Percentiles rank a stretch among this genome's conserved stretches.
Conservation (phyloP, 148 eudicot species). For the Persicaria tinctoria region DNA sequence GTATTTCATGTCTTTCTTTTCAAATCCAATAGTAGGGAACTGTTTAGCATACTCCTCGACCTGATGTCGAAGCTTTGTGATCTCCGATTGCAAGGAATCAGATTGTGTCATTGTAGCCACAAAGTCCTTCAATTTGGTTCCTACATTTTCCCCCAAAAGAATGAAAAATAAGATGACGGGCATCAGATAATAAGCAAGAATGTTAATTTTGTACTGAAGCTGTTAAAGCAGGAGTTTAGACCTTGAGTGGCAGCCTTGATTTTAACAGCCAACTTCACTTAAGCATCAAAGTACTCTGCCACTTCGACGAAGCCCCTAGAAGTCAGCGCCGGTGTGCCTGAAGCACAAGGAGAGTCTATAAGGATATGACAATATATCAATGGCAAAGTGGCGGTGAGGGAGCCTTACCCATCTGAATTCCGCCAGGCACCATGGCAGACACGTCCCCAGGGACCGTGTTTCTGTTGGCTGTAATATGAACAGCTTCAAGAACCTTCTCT, state of each 20-base stretch:
- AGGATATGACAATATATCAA: background rate
- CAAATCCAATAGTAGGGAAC: conserved; percentile 90
- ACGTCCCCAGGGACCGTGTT: conserved; percentile 71
- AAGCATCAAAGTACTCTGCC: conserved; percentile 81
- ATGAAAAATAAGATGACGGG: background rate
- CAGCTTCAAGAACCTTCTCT: conserved; percentile 92
- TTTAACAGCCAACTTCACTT: conserved; percentile 77
- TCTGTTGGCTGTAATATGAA: conserved; percentile 95
- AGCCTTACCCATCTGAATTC: conserved; percentile 85
- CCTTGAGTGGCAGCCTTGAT: conserved; percentile 74
- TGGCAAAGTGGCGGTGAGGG: background rate
- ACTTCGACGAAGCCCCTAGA: conserved; percentile 95
- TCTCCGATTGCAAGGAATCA: conserved; percentile 59
- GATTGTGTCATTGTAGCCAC: conserved; percentile 57
- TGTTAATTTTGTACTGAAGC: background rate
- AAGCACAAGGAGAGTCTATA: background rate
- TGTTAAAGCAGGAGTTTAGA: conserved; percentile 5
- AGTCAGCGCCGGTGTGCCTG: conserved; percentile 97
- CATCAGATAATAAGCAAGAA: background rate
- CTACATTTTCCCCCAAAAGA: conserved; percentile 22
- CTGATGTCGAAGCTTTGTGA: conserved; percentile 62
- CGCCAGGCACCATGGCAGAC: conserved; percentile 81
- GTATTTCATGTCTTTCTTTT: conserved; percentile 88
- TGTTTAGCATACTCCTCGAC: conserved; percentile 96
- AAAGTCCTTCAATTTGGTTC: conserved; percentile 97